A percentile compares a stretch with the other conserved stretches of the same genome.
These are phyloP conservation scores for Penicillium crustosum DNA, from an alignment of 2,329 filamentous ascomycete genomes.

Conservation along the genomic window DNA sequence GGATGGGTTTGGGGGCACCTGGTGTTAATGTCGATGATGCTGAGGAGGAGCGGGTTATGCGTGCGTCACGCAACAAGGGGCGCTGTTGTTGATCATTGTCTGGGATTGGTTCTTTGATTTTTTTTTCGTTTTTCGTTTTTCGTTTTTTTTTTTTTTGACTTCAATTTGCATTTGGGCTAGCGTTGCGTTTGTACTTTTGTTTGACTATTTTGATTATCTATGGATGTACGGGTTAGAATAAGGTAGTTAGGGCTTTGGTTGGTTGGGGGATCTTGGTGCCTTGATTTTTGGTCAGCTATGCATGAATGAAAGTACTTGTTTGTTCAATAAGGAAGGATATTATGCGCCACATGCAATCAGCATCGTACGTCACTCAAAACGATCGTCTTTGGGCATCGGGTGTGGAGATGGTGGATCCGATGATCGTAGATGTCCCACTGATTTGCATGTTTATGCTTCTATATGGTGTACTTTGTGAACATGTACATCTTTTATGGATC, in stretches of 20 bases:
- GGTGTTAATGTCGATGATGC: slow-evolving; percentile 23
- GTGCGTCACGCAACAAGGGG: slow-evolving; percentile 36
- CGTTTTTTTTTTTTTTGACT: not conserved
- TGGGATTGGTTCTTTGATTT: not conserved
- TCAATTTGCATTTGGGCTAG: not conserved
- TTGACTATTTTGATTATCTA: not conserved
- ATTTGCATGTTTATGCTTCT: not conserved
- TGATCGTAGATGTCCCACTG: slow-evolving; percentile 8
- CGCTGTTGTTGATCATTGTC: slow-evolving; percentile 41
- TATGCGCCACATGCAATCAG: not conserved
- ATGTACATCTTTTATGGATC: not conserved
- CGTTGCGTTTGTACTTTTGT: not conserved
- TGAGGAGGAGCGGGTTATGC: slow-evolving; percentile 30
- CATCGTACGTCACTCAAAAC: not conserved
- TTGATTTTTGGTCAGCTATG: not conserved
- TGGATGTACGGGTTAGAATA: not conserved
- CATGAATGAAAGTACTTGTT: not conserved
- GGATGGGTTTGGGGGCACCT: slow-evolving; percentile 61
- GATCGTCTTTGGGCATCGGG: not conserved
- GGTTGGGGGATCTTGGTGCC: not conserved
- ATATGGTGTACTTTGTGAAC: not conserved
- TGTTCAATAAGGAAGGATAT: not conserved
- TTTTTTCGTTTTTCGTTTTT: not conserved
- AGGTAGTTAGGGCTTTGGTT: not conserved
- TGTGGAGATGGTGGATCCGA: slow-evolving; percentile 8